Evolutionary conservation across 768 basidiomycete genomes (phyloP), one percentile per base, ranked within the genome.

Genomic region (Leccinum longicurvipes): DNA sequence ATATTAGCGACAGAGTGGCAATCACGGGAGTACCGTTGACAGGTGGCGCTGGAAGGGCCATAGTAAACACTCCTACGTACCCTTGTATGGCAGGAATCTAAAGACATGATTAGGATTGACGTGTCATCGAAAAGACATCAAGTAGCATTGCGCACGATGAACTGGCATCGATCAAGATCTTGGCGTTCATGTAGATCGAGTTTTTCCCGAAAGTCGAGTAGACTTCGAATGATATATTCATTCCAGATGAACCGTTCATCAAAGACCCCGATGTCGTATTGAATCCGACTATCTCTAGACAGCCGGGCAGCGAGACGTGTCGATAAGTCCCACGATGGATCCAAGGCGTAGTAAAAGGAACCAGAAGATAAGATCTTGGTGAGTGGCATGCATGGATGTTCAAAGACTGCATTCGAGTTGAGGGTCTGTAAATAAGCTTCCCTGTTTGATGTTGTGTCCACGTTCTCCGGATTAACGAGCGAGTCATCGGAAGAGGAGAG

Each of bases 191-290:
- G 73, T 24, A 77, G 67, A 52, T 92, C 84, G 50, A 99, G 76
- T 46, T 88, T 78, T 51, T 87, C 85, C 49, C 97, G 78, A 72
- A 98, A 98, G 64, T 93, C 88, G 32, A 98, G 80, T 52, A 98
- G 74, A 64, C 92, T 91, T 42, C 85, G 80, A 45, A 95, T 82
- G 51, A 98, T 86, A 63, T 87, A 95, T 62, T 90, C 87, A 67
- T 99, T 99, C 96, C 96, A 99, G 12, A 98, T 82, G 67, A 95
- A 96, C 50, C 91, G 82, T 52, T 86, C 85, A 67, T 95, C 92
- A 62, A 86, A 92, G n/a, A 77, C 74, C 23, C 76, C 77, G 9
- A 80, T 67, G 62, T 89, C 84, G 58, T 74, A 74, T 39, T 70
- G 67, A 46, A 72, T 60, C 36, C 65, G 73, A 52, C 68, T 72